A percentile compares a stretch with the other conserved stretches of the same genome.
phyloP scores from a whole-genome alignment of 306 rosid species.

The Dryas alaskensis region DNA sequence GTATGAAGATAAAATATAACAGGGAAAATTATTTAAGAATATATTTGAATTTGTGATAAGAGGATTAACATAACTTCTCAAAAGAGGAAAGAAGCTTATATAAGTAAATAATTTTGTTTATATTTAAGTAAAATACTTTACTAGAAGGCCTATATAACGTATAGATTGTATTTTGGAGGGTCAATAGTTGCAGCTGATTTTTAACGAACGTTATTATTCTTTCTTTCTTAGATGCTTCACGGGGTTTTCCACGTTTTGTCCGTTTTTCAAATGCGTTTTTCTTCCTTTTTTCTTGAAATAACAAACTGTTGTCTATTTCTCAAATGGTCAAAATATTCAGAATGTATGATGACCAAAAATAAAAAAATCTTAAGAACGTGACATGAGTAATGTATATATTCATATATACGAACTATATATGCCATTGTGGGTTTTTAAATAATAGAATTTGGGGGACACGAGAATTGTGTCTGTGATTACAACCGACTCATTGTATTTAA shows the following conservation, averaged over 20 bases:
- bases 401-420: not conserved
- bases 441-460: not conserved
- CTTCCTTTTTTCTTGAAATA: not conserved
- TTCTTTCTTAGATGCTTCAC: not conserved
- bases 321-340: not conserved
- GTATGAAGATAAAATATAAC: too few species aligned
- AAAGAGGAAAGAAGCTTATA: not conserved
- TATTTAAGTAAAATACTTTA: too few species aligned
- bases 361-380: not conserved
- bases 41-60: too few species aligned
- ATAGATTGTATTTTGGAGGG: not conserved
- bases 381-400: not conserved
- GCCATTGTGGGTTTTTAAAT: not conserved
- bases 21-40: too few species aligned
- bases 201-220: too few species aligned
- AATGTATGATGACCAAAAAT: too few species aligned
- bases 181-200: not conserved
- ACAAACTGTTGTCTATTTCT: not conserved
- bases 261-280: not conserved
- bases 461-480: not conserved
- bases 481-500: not conserved
- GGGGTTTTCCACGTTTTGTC: conserved; percentile 6
- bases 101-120: too few species aligned
- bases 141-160: too few species aligned
- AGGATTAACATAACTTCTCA: not conserved